These are phyloP conservation scores for Wickerhamomyces kurtzmanii DNA, from an alignment of 805 yeast species.

Conservation along the genomic window DNA sequence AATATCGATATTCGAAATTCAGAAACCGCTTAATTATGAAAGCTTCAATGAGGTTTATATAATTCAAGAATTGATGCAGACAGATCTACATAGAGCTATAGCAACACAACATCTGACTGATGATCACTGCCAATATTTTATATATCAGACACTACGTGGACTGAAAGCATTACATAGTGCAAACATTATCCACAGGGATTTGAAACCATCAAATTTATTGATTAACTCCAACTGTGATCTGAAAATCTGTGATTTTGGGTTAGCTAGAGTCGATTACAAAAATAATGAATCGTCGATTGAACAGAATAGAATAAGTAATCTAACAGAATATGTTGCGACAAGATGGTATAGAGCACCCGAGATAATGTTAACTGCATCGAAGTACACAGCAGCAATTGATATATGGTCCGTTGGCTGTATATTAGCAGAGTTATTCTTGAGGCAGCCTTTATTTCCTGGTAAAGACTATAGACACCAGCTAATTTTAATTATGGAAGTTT, in stretches of 20 bases:
- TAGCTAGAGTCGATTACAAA: slow-evolving; percentile 44
- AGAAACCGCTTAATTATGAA: slow-evolving; percentile 69
- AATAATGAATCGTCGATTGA: slow-evolving; percentile 40
- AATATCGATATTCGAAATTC: slow-evolving; percentile 81
- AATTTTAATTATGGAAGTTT: slow-evolving; percentile 69
- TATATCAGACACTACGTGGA: slow-evolving; percentile 86
- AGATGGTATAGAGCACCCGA: slow-evolving; percentile 98
- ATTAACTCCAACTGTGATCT: slow-evolving; percentile 90
- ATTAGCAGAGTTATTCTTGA: slow-evolving; percentile 79
- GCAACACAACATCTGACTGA: slow-evolving; percentile 77
- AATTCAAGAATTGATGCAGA: slow-evolving; percentile 82
- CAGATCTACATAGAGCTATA: slow-evolving; percentile 76
- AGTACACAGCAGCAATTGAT: slow-evolving; percentile 91
- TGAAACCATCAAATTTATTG: slow-evolving; percentile 82
- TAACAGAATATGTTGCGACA: slow-evolving; percentile 98
- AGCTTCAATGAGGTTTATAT: slow-evolving; percentile 80
- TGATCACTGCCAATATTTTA: slow-evolving; percentile 89
- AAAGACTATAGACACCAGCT: slow-evolving; percentile 89
- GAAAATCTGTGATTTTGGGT: slow-evolving; percentile 90
- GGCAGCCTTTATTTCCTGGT: slow-evolving; percentile 88
- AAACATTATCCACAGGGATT: slow-evolving; percentile 88
- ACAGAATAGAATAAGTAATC: slow-evolving; percentile 61
- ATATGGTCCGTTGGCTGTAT: slow-evolving; percentile 97
- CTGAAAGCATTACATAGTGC: slow-evolving; percentile 87
- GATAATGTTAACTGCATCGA: slow-evolving; percentile 89